Percentiles rank a stretch among this genome's conserved stretches.
Conservation (phyloP, 2,329 filamentous ascomycete genomes). For the Calonectria naviculata region DNA sequence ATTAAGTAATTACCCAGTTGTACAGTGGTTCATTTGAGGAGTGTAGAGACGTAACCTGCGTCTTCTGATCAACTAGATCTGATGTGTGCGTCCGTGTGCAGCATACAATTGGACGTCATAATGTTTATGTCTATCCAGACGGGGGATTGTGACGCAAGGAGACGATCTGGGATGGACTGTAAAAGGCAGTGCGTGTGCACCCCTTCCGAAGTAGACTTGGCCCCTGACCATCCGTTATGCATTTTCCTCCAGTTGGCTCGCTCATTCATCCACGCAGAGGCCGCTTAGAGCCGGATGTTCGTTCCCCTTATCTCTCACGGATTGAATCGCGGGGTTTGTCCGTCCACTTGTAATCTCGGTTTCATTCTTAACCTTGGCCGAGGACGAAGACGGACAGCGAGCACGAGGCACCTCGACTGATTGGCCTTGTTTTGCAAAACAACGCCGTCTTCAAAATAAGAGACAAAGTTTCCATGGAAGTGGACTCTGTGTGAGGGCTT, state of each 20-base stretch:
- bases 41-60: background rate
- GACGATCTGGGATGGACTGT: background rate
- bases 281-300: background rate
- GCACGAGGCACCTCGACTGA: background rate
- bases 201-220: background rate
- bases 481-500: background rate
- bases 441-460: conserved; percentile 9
- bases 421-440: background rate
- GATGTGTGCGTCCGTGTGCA: background rate
- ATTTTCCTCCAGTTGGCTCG: conserved; percentile 8
- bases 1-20: background rate
- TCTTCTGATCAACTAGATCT: background rate
- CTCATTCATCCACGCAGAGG: background rate
- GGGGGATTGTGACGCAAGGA: conserved; percentile 10
- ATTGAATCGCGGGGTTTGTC: conserved; percentile 2
- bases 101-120: background rate
- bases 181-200: background rate
- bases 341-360: conserved; percentile 9
- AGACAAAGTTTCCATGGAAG: conserved; percentile 3
- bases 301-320: conserved; percentile 1
- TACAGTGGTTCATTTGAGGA: background rate
- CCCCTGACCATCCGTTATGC: background rate
- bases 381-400: background rate
- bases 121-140: background rate
- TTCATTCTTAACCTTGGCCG: conserved; percentile 4